Base-by-base conservation (phyloP, 2,329 filamentous ascomycete species). In the Sclerotinia nivalis region DNA sequence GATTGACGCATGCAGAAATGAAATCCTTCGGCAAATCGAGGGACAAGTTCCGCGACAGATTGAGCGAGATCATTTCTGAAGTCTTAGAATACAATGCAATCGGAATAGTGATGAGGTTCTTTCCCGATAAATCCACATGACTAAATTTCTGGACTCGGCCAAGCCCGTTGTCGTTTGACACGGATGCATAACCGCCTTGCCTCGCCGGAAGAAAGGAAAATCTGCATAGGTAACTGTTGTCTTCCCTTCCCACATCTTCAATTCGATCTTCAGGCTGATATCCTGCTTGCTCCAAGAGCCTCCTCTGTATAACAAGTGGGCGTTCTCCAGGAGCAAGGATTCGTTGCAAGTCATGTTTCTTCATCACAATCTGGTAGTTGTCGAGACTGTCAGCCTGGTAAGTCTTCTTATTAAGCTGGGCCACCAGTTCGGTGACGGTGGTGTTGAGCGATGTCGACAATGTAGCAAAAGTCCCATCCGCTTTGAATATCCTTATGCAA, bases 1-100 rank as follows among this genome's bases (percentile, higher is more conserved):
- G 83, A 77, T 95, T 93, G 75, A 91, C 89, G 81, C 96, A 99
- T 40, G 93, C 92, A 79, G 97, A 93, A 69, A 99, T 94, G 78
- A 99, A 99, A 80, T 99, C 96, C 77, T 93, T 93, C 0, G 96
- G 96, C 20, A 99, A 89, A 76, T 97, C 93, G 40, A 99, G 85
- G 0, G 93, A 96, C 58, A 98, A 83, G 75, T 99, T 99, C 50
- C 93, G 88, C 1, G 96, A 98, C 13, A 99, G 84, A 77, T 99
- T 98, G 52, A 99, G 86, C 0, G 93, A 96, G 69, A 97, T 95
- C 75, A 99, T 98, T 77, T 99, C 96, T 15, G 88, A 85, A 0
- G 95, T 92, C 79, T 93, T 96, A 71, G 93, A 92, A 80, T 98
- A 98, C 15, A 99, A 87, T 0, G 91, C 91, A 74, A 99, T 97